Percentiles rank a stretch among this genome's conserved stretches.
These are phyloP conservation scores for Bipolaris zeicola DNA, from an alignment of 2,329 filamentous ascomycete genomes.

Conservation along the genomic window DNA sequence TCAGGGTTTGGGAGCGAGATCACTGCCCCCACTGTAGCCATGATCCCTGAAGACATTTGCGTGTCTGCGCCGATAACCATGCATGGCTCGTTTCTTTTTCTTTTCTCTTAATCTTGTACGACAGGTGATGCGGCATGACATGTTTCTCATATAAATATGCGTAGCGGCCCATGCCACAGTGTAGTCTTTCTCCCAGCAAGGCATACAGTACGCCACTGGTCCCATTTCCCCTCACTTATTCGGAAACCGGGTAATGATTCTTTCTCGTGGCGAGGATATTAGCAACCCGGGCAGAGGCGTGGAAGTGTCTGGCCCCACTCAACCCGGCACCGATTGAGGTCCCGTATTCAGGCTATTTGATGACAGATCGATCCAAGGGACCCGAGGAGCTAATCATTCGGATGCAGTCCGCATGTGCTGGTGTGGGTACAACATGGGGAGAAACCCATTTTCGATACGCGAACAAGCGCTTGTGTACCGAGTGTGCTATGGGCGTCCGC, in stretches of 20 bases:
- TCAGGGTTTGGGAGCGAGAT: not conserved
- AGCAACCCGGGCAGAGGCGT: not conserved
- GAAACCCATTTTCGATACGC: constrained; percentile 1
- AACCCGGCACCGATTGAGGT: not conserved
- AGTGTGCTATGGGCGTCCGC: not conserved
- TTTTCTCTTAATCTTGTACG: not conserved
- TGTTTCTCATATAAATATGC: not conserved
- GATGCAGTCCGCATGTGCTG: not conserved
- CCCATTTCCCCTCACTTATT: not conserved
- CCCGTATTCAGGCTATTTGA: not conserved
- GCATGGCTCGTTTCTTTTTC: not conserved
- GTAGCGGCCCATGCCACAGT: not conserved
- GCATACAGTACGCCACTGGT: not conserved
- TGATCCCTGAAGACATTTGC: not conserved
- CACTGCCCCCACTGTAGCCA: not conserved
- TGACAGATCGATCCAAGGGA: not conserved
- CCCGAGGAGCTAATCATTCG: not conserved
- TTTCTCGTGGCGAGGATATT: not conserved
- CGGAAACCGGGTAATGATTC: not conserved
- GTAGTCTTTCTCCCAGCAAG: not conserved
- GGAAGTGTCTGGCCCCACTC: not conserved
- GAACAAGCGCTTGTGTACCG: not conserved
- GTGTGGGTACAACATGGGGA: not conserved
- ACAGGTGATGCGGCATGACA: not conserved
- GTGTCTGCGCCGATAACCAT: not conserved